Conservation (phyloP, 73 alveolate species). For the Paramecium tetraurelia region DNA sequence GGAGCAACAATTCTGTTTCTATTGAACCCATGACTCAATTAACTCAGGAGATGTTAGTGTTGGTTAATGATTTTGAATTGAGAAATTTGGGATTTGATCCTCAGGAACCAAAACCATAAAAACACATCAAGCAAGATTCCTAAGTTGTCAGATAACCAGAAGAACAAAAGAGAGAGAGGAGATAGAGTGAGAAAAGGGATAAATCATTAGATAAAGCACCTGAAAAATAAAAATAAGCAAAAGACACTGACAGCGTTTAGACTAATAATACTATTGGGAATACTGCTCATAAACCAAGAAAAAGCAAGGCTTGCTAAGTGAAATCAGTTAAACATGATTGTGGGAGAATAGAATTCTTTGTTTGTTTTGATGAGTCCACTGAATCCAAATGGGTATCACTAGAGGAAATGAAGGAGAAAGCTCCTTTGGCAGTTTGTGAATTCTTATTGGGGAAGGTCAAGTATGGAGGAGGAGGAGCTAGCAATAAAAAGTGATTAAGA, state of each 20-base stretch:
- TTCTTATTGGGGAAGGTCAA: background rate
- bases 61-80: background rate
- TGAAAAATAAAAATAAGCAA: background rate
- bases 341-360: background rate
- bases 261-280: background rate
- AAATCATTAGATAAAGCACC: background rate
- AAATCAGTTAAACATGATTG: background rate
- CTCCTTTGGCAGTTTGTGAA: background rate
- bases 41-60: background rate
- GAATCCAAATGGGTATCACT: background rate
- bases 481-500: background rate
- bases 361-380: background rate
- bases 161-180: background rate
- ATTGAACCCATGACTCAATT: background rate
- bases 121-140: background rate
- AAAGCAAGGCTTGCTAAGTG: background rate
- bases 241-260: background rate
- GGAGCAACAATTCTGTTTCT: background rate
- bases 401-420: background rate
- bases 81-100: background rate
- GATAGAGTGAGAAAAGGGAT: background rate
- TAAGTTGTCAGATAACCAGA: background rate
- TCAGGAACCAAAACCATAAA: background rate
- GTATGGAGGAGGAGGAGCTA: background rate
- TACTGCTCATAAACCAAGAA: background rate